Base-by-base conservation (phyloP, 208 protist genomes). In the Wallacemonas sp. region DNA sequence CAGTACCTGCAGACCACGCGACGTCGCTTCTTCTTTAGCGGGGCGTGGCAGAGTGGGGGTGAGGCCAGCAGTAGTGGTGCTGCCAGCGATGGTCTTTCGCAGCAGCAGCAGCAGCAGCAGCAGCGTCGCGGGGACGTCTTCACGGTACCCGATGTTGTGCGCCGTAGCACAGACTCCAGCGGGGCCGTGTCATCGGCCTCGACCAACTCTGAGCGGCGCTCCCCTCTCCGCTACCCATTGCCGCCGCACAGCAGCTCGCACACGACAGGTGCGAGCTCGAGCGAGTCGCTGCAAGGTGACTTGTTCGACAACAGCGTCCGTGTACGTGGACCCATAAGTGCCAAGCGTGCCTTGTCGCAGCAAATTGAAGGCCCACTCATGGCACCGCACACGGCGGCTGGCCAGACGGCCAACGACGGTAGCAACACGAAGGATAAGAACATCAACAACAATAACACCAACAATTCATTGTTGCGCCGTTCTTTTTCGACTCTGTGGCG, bases 231-330 rank as follows among this genome's bases (percentile, higher is more conserved):
- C n/a, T n/a, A n/a, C n/a, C n/a, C n/a, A n/a, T n/a, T n/a, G n/a
- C n/a, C 36, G 36, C 6, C 36, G 9, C 6, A 41, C 9, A 41
- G 9, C 6, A 41, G 36, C 9, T 41, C 36, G 36, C 14, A 6
- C 36, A 41, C 36, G 14, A 41, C 36, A 6, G 14, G 9, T 6
- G 14, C 36, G 36, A 41, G 36, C 9, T 17, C 36, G 36, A 14
- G 36, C 9, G 14, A 6, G 36, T 17, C 14, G 36, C 46, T 49
- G 15, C 6, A 12, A 21, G 26, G 31, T 11, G 17, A 39, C 55
- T 14, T 44, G 53, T 27, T 47, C 17, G 55, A 28, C 55, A 21
- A 47, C 21, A 26, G 33, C 55, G 55, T 46, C 36, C 39, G 27
- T 38, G 21, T 62, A 19, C 3, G 22, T 31, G 46, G 26, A 6